Base-by-base conservation (phyloP, 805 yeast genomes). In the Alloascoidea africana region DNA sequence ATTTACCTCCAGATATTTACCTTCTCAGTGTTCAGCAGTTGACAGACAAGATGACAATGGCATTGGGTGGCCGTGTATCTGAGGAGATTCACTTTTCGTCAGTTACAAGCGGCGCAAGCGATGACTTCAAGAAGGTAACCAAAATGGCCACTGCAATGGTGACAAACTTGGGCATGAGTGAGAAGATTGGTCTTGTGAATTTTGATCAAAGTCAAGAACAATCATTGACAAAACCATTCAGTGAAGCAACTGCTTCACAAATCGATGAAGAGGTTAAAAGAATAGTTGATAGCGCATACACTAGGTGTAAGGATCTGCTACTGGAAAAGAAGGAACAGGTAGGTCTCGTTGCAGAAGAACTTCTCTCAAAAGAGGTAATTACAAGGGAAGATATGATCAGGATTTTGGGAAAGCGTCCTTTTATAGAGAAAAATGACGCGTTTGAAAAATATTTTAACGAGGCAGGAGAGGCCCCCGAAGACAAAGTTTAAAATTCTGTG, bases 81-180 rank as follows among this genome's bases (percentile, higher is more conserved):
- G 96, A 86, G 58, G 96, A 87, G 58, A 54, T 86, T 32, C 89
- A 86, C 56, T 86, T 86, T 55, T 70, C 70, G 33, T 71, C 86
- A 1, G 95, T 87, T 3, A 86, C 96, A 2, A 76, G 86, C 43
- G 96, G 96, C 42, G 96, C 93, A 0, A 73, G 80, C 34, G 95
- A 86, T 55, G 96, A 86, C 57, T 86, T 86, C 64, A 83, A 84
- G 57, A 84, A 87, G 53, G 83, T 86, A 30, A 86, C 96, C 1
- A 74, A 70, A 46, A 79, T 86, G 71, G 96, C 96, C 3, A 77
- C 73, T 47, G 74, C 78, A 15, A 86, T 86, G 96, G 94, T 86
- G 18, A 71, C 85, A 32, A 75, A 73, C 49, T 67, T 83, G 41
- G 96, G 96, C 18, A 84, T 86, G 94, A 78, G 91, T 14, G 66